These are phyloP conservation scores for Phytomonas sp. DNA, from an alignment of 208 protist species.

Conservation along the genomic window DNA sequence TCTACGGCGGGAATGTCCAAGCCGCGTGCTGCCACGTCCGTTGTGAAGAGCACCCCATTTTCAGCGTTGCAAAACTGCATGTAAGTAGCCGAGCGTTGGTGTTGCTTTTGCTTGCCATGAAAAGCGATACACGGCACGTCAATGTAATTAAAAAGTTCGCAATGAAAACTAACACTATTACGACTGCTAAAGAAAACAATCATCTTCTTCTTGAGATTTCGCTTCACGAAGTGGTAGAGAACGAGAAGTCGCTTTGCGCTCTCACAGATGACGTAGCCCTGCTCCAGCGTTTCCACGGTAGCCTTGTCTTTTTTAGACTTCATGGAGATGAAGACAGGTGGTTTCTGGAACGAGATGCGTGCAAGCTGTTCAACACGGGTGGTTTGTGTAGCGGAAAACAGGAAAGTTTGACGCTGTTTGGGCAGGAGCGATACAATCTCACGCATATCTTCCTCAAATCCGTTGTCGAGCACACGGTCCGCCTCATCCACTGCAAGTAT, in stretches of 20 bases:
- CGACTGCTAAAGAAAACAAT: conserved; percentile 99
- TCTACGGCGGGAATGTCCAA: conserved; percentile 99
- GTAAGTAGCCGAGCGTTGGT: conserved; percentile 98
- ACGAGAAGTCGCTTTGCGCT: conserved; percentile 95
- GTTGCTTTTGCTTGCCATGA: conserved; percentile 99
- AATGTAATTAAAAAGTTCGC: conserved; percentile 99
- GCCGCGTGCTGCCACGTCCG: conserved; percentile 98
- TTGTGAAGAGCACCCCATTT: conserved; percentile 97
- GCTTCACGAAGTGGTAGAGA: conserved; percentile 99
- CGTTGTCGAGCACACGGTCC: conserved; percentile 97
- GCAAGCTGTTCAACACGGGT: conserved; percentile 96
- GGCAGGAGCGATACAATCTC: conserved; percentile 98
- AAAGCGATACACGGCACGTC: conserved; percentile 98
- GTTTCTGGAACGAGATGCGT: conserved; percentile 91
- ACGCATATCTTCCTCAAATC: conserved; percentile 97
- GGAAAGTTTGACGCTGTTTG: conserved; percentile 93
- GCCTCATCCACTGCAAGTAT: conserved; percentile 98
- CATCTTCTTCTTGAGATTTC: conserved; percentile 96
- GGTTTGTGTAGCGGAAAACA: conserved; percentile 99
- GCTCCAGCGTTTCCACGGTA: conserved; percentile 93
- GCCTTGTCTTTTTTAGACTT: conserved; percentile 85
- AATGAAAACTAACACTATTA: conserved; percentile 98
- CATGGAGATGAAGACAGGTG: conserved; percentile 96
- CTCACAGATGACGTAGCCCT: conserved; percentile 97
- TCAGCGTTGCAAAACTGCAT: conserved; percentile 99